Evolutionary conservation across 192 early-diverging fungal genomes (phyloP), one percentile per base, ranked within the genome.

Genomic region (Nowakowskiella sp.): DNA sequence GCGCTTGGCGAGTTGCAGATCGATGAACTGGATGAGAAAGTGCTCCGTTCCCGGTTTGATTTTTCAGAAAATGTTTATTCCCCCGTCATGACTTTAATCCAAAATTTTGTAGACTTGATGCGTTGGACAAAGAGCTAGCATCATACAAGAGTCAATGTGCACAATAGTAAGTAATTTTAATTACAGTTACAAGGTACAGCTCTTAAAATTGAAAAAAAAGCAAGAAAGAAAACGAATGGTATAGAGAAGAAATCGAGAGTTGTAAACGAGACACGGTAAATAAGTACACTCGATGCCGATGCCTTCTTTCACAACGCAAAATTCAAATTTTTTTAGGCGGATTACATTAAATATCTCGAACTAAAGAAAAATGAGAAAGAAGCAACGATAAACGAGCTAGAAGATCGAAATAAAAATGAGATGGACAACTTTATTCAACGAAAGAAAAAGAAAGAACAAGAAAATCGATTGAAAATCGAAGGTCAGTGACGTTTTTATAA

Each of bases 191-290:
- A 6, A 5, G 44, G 32, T 1, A 28, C 1, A 42, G 22, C n/a
- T 29, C 44, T 4, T 6, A 23, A 57, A 3, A 5, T 8, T 21
- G 5, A n/a, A 31, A 10, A 21, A 22, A 16, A 32, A 75, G 73
- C 46, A 77, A 77, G 36, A 36, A 47, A 8, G 74, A 77, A 44
- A 77, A 77, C 51, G 71, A 70, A n/a, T 77, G 74, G 74, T 77
- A 74, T 53, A 51, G 70, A 2, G 44, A 63, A 9, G 74, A 77
- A 49, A 74, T 77, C 34, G 71, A 77, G 48, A 42, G 62, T 4
- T 64, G 60, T 21, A 57, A 77, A 47, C 60, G 57, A 32, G 74
- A 77, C 42, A 74, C 71, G 28, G 64, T 74, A 44, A 6, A 51
- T 51, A 53, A 9, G 9, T 34, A 42, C n/a, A 21, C 7, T 51